phyloP scores from a whole-genome alignment of 176 grass and related monocot genomes.

The Rhynchospora breviuscula region DNA sequence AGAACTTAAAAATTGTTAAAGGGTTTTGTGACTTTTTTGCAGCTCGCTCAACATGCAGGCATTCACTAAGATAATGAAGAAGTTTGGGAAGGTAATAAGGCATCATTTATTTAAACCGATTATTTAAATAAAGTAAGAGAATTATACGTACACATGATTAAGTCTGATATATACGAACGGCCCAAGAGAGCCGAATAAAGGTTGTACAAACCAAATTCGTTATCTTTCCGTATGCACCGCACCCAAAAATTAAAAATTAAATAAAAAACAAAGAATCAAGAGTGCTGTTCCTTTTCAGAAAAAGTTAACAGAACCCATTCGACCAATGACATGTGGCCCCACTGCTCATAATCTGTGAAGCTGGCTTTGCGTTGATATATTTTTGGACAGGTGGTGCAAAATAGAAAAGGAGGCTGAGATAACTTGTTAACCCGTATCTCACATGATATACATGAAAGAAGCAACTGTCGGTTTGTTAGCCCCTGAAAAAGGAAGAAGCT shows the following conservation, averaged over 20 bases:
- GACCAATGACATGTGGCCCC: no score
- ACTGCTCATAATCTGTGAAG: no score
- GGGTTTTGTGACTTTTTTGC: slow-evolving; percentile 15
- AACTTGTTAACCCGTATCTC: neutral
- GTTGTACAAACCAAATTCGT: slow-evolving; percentile 3
- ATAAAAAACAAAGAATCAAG: neutral
- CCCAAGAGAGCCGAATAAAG: neutral
- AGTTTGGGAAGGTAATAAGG: slow-evolving; percentile 39
- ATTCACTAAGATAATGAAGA: slow-evolving; percentile 45
- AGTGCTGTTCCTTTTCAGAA: neutral
- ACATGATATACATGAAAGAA: slow-evolving; percentile 3
- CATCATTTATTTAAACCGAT: neutral
- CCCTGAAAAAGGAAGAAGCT: neutral
- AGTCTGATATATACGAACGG: neutral
- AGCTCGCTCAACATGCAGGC: slow-evolving; percentile 43
- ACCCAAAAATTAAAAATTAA: neutral
- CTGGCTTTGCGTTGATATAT: neutral
- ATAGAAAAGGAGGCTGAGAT: neutral
- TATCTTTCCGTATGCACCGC: neutral
- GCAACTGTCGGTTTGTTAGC: neutral
- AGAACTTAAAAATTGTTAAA: neutral
- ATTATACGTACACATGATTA: neutral
- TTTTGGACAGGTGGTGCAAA: neutral
- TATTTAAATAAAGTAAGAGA: neutral
- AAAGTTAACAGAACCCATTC: neutral